These are phyloP conservation scores for Russula sp. DNA, from an alignment of 768 basidiomycete genomes.

Conservation along the genomic window DNA sequence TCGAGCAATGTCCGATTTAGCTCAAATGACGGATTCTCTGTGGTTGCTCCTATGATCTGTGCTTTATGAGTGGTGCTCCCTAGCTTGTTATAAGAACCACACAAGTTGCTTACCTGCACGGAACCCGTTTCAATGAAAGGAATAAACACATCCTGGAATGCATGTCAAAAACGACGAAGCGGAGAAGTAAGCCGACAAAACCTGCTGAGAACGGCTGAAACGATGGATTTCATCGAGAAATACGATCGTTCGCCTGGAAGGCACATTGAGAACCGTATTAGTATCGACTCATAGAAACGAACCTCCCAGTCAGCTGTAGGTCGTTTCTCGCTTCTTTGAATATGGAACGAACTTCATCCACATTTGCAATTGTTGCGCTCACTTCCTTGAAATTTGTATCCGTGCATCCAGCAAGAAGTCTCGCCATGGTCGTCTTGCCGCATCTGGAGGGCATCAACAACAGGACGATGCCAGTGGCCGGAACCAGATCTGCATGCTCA, in stretches of 20 bases:
- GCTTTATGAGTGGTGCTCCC: not conserved
- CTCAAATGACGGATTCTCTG: conserved; percentile 87
- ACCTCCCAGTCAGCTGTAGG: conserved; percentile 62
- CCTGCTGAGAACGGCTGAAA: conserved; percentile 68
- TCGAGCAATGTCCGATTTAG: conserved; percentile 66
- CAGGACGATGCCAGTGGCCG: conserved; percentile 1
- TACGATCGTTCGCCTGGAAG: conserved; percentile 58
- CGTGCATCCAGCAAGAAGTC: conserved; percentile 56
- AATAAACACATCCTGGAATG: conserved; percentile 63
- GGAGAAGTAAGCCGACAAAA: conserved; percentile 22
- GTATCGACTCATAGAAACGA: conserved; percentile 14
- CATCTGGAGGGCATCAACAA: conserved; percentile 35
- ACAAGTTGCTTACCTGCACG: conserved; percentile 45
- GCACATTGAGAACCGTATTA: not conserved
- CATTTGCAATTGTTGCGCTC: conserved; percentile 63
- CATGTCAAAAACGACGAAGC: conserved; percentile 19
- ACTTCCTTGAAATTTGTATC: conserved; percentile 67
- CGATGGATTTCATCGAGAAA: conserved; percentile 86
- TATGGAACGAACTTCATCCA: conserved; percentile 64
- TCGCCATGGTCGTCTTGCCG: conserved; percentile 72
- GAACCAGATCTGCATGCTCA: conserved; percentile 24
- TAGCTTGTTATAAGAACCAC: not conserved
- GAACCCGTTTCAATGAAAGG: conserved; percentile 76
- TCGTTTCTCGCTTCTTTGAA: conserved; percentile 71
- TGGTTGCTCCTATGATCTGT: conserved; percentile 76